Evolutionary conservation across 2,329 filamentous ascomycete species (phyloP), one percentile per base, ranked within the genome.

Genomic region (Hypoxylon sp.): DNA sequence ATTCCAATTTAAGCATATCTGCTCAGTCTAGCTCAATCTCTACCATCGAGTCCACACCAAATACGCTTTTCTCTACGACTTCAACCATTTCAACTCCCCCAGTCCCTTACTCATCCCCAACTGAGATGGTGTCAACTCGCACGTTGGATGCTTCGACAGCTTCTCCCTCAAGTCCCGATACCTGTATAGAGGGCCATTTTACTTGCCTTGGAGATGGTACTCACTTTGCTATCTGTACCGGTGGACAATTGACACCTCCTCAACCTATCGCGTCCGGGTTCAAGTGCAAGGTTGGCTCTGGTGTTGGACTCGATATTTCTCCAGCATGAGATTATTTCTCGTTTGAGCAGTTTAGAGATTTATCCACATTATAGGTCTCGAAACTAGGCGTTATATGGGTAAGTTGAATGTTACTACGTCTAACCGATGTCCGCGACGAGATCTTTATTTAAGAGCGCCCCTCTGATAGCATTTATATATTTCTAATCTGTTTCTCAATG

Each of bases 191-290:
- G 41, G 71, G 74, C 9, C 41, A 74, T n/a, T 71, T 76, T 9
- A 73, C 72, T 2, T 75, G 74, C n/a, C 67, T 75, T 25, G 61
- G 63, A 0, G 70, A 75, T 32, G 69, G 67, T 7, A 60, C 52
- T 5, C 72, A 73, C 38, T 75, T 76, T 50, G 69, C 72, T 10
- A 74, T 65, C 1, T 75, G 74, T 49, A 75, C 72, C 2, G 73
- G 73, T 5, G 72, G 74, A 7, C 57, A 68, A 43, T 38, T 74
- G 43, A 74, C 71, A 1, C 32, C 23, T 5, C 63, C 71, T 3
- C 68, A 72, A 30, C 69, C 65, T 14, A 64, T 73, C 11, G 61
- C 73, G 13, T 67, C 65, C 3, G 71, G 73, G 2, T 74, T 68
- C 30, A 73, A 71, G 50, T 76, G 73, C 43, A 46, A 11, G 14